phyloP scores from a whole-genome alignment of 2,329 filamentous ascomycete species.

The Hirsutella thompsonii region DNA sequence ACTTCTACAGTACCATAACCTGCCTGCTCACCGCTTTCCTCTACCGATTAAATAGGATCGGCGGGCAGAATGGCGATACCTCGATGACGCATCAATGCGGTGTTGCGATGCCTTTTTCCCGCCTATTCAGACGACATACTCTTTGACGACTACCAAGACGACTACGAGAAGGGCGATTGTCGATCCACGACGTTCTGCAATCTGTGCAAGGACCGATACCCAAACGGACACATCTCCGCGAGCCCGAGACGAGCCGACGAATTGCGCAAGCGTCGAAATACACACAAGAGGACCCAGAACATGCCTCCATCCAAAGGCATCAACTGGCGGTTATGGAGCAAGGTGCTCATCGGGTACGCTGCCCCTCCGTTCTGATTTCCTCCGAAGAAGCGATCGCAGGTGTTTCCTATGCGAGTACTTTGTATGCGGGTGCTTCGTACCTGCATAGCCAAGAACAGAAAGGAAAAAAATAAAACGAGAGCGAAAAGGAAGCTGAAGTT shows the following conservation, averaged over 20 bases:
- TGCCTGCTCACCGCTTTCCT: background rate
- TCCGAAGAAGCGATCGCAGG: no score
- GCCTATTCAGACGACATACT: no score
- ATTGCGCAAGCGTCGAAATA: background rate
- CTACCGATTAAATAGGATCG: background rate
- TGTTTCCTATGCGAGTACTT: no score
- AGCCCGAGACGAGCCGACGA: background rate
- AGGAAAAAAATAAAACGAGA: background rate
- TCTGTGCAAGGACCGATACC: no score
- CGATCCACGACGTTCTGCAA: no score
- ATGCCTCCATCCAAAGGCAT: constrained; percentile 28
- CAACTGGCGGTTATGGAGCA: constrained; percentile 48
- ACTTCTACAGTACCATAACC: no score
- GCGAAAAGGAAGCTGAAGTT: no score
- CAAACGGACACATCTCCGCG: no score
- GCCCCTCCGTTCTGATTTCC: no score
- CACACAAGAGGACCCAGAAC: background rate
- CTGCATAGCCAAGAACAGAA: background rate
- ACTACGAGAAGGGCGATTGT: no score
- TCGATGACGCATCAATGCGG: background rate
- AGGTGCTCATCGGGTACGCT: constrained; percentile 57
- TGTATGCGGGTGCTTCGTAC: no score
- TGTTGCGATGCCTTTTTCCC: background rate
- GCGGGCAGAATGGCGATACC: background rate
- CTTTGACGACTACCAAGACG: no score